Conservation (phyloP, 1,284 basidiomycete genomes). For the Ceratobasidium sp. region DNA sequence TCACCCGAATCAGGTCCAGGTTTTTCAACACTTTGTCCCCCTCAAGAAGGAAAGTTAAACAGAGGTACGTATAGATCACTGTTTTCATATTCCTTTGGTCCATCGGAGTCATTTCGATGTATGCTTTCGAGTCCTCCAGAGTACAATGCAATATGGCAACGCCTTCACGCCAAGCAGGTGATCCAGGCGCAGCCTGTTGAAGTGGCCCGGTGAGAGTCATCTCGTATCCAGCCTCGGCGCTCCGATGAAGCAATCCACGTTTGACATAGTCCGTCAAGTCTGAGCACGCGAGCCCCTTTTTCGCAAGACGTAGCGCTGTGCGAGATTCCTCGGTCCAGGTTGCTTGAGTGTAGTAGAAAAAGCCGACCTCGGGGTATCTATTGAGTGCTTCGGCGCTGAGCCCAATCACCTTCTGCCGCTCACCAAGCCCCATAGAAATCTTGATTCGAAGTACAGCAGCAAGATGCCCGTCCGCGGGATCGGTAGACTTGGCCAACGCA, state of each 20-base stretch:
- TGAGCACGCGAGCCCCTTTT: slow-evolving; percentile 33
- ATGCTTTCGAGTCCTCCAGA: slow-evolving; percentile 36
- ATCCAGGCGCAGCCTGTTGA: slow-evolving; percentile 17
- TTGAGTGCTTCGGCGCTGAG: neutral
- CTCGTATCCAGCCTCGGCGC: slow-evolving; percentile 30
- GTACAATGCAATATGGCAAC: slow-evolving; percentile 36
- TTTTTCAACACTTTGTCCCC: slow-evolving; percentile 29
- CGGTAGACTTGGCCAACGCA: slow-evolving; percentile 1
- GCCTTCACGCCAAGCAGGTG: slow-evolving; percentile 37
- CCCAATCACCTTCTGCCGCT: neutral
- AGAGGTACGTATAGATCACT: slow-evolving; percentile 34
- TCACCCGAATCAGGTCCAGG: slow-evolving; percentile 29
- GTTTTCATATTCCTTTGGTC: slow-evolving; percentile 41
- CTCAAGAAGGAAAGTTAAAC: slow-evolving; percentile 23
- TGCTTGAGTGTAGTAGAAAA: slow-evolving; percentile 35
- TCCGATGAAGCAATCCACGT: slow-evolving; percentile 29
- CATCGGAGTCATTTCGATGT: slow-evolving; percentile 44
- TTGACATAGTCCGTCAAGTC: slow-evolving; percentile 42
- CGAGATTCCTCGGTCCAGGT: slow-evolving; percentile 39
- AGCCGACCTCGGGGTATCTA: slow-evolving; percentile 28
- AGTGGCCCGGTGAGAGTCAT: slow-evolving; percentile 29
- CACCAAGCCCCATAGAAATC: slow-evolving; percentile 16
- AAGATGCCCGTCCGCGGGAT: slow-evolving; percentile 32
- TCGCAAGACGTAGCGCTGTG: slow-evolving; percentile 17
- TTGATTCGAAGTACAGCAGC: slow-evolving; percentile 20